Evolutionary conservation across 441 rosid species (phyloP), one percentile per base, ranked within the genome.

Genomic region (Euphorbia neoarborescens): DNA sequence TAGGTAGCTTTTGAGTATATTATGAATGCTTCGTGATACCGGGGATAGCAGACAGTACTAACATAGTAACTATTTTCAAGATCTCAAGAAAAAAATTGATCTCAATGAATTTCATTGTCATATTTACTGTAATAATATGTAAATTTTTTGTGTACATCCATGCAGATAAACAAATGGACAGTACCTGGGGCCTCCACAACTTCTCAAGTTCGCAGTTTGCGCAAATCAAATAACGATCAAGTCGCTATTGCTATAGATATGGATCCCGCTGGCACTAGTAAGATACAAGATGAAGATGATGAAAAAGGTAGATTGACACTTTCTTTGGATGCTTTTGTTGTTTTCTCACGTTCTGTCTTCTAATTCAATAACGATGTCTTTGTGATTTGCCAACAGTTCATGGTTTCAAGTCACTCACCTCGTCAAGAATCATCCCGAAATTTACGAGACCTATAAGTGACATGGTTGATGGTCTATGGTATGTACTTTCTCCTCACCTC

Each of bases 401-500:
- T 83, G 98, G 99, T 74, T 96, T 94, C 90, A 91, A 88, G 88
- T 91, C 96, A 32, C 95, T 94, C 63, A 76, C 97, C 19, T 82
- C 94, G 40, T 91, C 98, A 46, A 89, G 92, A 84, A 75, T 90
- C 70, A 80, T 88, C 69, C 99, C 98, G 54, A 86, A 83, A 82
- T 90, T 90, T 81, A 82, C 98, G 67, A 82, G 99, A 81, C 98
- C 93, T 68, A 78, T 85, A 69, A 81, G 91, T 6, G 95, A 88
- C 88, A 82, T 87, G 89, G 74, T 94, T 53, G 99, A 96, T 79
- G 99, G 97, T 66, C 80, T 96, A 78, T 90, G 99, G 99, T 90
- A 79, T 46, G 88, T 25, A 65, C 76, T 70, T 12, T 76, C 11
- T 64, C 30, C 27, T 75, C 59, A 35, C 25, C 20, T 71, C 60